A percentile compares a stretch with the other conserved stretches of the same genome.
Conservation (phyloP, 139 green algal genomes). For the Limnomonas spitsbergensis region DNA sequence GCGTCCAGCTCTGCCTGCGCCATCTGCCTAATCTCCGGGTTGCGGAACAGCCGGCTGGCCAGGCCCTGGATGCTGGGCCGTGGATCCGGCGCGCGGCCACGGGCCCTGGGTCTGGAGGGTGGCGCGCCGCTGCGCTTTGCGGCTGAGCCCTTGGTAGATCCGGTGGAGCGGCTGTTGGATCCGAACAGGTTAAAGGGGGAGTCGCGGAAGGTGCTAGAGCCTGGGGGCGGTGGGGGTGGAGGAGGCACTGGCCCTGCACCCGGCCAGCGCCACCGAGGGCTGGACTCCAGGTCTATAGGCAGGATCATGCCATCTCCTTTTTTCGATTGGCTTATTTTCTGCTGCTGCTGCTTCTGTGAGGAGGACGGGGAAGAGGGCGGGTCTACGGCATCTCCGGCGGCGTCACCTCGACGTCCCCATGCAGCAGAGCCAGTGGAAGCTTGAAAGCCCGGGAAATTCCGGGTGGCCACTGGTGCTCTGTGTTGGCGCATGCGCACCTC, state of each 20-base stretch:
- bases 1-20: not conserved
- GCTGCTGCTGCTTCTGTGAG: not conserved
- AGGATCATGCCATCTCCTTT: too few relatives aligned
- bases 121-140: not conserved
- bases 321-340: not conserved
- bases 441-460: too few relatives aligned
- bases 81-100: not conserved
- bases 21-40: not conserved
- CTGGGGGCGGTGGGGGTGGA: not conserved
- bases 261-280: constrained; percentile 13
- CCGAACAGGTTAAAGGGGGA: not conserved
- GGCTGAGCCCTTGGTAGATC: not conserved
- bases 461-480: too few relatives aligned
- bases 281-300: not conserved
- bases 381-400: not conserved
- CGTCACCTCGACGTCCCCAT: not conserved
- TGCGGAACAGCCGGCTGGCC: constrained; percentile 14
- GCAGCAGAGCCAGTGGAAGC: not conserved
- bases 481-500: too few relatives aligned
- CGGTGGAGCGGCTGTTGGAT: not conserved
- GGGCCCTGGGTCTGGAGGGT: not conserved
- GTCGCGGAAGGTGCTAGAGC: not conserved
- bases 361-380: too few relatives aligned
- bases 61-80: not conserved
- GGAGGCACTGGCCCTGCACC: not conserved